Percentiles rank a stretch among this genome's conserved stretches.
Conservation (phyloP, 441 rosid species). For the Aquilaria agallochum region DNA sequence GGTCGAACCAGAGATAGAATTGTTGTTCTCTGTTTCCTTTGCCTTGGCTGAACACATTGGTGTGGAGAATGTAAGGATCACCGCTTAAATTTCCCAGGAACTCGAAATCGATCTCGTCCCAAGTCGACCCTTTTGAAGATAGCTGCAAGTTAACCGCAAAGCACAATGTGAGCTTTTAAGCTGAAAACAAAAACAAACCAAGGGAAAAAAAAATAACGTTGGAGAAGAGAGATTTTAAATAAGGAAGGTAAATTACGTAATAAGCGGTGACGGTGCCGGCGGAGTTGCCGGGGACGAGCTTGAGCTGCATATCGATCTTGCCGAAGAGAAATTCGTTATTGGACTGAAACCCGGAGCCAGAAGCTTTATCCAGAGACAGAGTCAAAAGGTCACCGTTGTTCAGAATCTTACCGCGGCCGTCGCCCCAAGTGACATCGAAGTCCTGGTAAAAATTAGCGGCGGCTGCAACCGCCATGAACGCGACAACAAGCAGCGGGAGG, state of each 20-base stretch:
- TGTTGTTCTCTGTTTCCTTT: conserved; percentile 73
- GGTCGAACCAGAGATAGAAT: conserved; percentile 72
- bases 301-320: conserved; percentile 38
- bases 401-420: conserved; percentile 31
- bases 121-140: conserved; percentile 22
- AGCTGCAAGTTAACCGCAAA: conserved; percentile 14
- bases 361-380: conserved; percentile 37
- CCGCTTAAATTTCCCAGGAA: conserved; percentile 56
- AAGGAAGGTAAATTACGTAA: conserved; percentile 21
- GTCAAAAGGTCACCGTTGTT: conserved; percentile 33
- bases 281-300: conserved; percentile 44
- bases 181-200: neutral
- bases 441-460: conserved; percentile 23
- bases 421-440: conserved; percentile 45
- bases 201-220: too few relatives aligned
- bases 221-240: neutral
- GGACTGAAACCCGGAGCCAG: conserved; percentile 47
- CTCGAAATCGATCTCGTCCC: conserved; percentile 65
- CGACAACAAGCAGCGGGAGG: too few relatives aligned
- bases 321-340: conserved; percentile 31
- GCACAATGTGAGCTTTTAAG: neutral
- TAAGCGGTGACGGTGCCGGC: conserved; percentile 47
- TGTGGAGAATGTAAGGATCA: conserved; percentile 62
- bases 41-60: conserved; percentile 53
- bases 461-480: too few relatives aligned